Percentiles rank a stretch among this genome's conserved stretches.
Conservation (phyloP, 2,329 filamentous ascomycete species). For the Aspergillus caelatus region DNA sequence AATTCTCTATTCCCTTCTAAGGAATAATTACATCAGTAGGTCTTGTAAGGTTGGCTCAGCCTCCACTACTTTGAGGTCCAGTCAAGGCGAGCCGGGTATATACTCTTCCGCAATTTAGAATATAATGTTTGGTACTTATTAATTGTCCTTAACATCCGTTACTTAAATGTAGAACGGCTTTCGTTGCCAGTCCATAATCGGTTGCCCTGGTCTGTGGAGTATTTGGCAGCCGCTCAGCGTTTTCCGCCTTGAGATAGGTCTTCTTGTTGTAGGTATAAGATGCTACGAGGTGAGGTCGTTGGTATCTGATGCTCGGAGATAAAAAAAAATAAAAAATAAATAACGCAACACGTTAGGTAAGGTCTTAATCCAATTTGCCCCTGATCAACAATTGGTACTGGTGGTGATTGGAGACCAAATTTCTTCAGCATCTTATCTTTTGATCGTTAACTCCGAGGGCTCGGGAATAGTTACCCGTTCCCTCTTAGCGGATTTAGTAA, state of each 20-base stretch:
- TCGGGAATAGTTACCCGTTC: not conserved
- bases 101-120: not conserved
- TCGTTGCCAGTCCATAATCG: not conserved
- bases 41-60: not conserved
- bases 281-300: not conserved
- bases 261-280: not conserved
- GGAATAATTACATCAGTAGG: not conserved
- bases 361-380: not conserved
- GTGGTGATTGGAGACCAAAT: not conserved
- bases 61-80: not conserved
- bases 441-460: not conserved
- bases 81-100: not conserved
- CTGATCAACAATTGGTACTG: not conserved
- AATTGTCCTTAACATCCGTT: not conserved
- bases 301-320: not conserved
- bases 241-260: not conserved
- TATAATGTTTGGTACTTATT: not conserved
- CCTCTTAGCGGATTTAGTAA: not conserved
- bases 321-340: not conserved
- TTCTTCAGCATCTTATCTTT: slow-evolving; percentile 1
- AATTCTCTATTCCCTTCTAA: not conserved
- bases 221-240: not conserved
- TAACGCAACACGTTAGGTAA: not conserved
- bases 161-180: not conserved
- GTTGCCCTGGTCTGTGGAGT: not conserved